phyloP scores from a whole-genome alignment of 768 basidiomycete genomes.

The Paxillus involutus region DNA sequence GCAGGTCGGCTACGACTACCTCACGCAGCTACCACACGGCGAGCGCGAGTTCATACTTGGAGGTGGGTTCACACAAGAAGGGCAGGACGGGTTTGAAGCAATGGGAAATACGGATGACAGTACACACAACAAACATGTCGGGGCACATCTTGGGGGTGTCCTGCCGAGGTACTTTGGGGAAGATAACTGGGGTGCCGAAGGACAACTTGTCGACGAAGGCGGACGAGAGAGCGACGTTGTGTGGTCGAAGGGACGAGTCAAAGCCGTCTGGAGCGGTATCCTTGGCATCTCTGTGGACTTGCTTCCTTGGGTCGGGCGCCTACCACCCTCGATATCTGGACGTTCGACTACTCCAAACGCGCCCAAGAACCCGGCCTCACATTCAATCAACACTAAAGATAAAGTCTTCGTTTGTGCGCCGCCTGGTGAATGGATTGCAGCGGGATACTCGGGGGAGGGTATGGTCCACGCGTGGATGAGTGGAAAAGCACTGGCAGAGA shows the following conservation, averaged over 20 bases:
- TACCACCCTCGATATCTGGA: conserved; percentile 49
- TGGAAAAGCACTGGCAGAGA: conserved; percentile 57
- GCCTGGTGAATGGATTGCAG: conserved; percentile 72
- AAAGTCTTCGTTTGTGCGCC: conserved; percentile 17
- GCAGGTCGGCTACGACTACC: conserved; percentile 55
- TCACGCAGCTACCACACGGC: conserved; percentile 55
- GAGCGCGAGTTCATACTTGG: conserved; percentile 63
- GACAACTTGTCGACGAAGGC: conserved; percentile 15
- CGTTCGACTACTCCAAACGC: conserved; percentile 27
- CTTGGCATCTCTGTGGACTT: conserved; percentile 61
- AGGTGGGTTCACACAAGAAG: conserved; percentile 46
- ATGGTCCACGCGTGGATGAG: conserved; percentile 74
- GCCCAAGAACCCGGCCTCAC: too few relatives aligned
- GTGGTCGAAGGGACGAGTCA: conserved; percentile 48
- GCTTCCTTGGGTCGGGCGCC: conserved; percentile 70
- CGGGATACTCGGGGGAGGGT: conserved; percentile 72
- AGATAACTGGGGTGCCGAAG: conserved; percentile 40
- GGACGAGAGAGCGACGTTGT: not conserved
- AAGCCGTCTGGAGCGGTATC: conserved; percentile 63
- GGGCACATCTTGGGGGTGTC: conserved; percentile 42
- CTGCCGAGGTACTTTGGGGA: conserved; percentile 55
- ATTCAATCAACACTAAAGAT: not conserved
- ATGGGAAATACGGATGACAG: conserved; percentile 42
- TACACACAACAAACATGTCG: conserved; percentile 25
- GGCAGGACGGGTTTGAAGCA: conserved; percentile 31